phyloP scores from a whole-genome alignment of 1,284 basidiomycete species.

The Vanrija humicola region DNA sequence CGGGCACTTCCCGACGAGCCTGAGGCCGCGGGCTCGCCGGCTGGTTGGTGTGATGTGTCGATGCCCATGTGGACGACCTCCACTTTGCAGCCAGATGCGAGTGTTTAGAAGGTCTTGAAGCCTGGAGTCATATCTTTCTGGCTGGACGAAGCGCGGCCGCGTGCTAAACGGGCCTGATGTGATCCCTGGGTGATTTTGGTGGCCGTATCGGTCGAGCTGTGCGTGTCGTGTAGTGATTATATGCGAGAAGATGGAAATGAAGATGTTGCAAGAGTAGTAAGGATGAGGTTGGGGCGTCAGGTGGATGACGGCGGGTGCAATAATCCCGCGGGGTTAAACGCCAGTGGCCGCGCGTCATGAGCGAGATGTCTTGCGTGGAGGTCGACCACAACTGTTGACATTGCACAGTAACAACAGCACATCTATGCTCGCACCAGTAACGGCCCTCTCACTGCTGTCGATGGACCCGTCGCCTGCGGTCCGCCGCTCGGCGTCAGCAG shows the following conservation, averaged over 20 bases:
- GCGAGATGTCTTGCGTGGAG: background rate
- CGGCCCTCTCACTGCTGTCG: constrained; percentile 14
- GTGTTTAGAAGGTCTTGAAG: background rate
- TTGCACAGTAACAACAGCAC: background rate
- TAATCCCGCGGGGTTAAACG: background rate
- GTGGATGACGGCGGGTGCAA: background rate
- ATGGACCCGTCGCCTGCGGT: constrained; percentile 29
- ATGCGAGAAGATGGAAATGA: constrained; percentile 9
- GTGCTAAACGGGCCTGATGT: background rate
- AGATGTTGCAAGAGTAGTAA: too few relatives aligned
- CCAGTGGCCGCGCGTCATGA: background rate
- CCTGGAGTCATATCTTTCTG: background rate
- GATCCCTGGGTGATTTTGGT: background rate
- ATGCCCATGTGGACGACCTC: constrained; percentile 13
- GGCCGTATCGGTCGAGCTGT: background rate
- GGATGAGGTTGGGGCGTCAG: background rate
- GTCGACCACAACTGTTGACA: background rate
- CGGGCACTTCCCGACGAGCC: constrained; percentile 1
- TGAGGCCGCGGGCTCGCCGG: background rate
- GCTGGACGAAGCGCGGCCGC: background rate
- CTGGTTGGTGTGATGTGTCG: background rate
- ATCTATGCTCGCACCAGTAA: constrained; percentile 5
- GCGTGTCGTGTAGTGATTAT: background rate
- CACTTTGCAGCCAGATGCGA: constrained; percentile 6
- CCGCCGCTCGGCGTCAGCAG: constrained; percentile 24